Evolutionary conservation across 176 grass and related monocot species (phyloP).

Genomic region (Zoysia japonica): DNA sequence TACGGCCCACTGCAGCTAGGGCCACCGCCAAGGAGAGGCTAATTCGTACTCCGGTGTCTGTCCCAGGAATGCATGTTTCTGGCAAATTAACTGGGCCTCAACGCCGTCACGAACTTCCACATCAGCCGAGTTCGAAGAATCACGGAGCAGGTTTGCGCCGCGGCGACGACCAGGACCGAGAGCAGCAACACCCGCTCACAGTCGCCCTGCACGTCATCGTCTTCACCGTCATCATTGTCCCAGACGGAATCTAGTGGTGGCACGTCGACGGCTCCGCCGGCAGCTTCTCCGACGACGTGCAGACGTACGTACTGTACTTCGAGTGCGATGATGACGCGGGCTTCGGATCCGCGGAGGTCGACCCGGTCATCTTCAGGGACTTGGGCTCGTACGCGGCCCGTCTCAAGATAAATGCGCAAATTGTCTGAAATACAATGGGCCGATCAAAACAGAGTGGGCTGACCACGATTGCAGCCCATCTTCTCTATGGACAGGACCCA

Average conservation of each 20-base stretch:
- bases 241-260: neutral
- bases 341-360: slow-evolving; percentile 33
- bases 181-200: neutral
- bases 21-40: too few species aligned
- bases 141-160: too few species aligned
- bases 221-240: neutral
- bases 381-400: slow-evolving; percentile 34
- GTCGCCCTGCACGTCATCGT: neutral
- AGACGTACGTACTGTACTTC: slow-evolving; percentile 50
- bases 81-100: too few species aligned
- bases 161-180: too few species aligned
- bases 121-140: too few species aligned
- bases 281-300: slow-evolving; percentile 71
- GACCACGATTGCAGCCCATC: neutral
- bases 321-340: slow-evolving; percentile 25
- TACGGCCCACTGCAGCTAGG: too few species aligned
- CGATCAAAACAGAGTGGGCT: neutral
- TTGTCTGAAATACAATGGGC: neutral
- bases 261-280: neutral
- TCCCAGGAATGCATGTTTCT: too few species aligned
- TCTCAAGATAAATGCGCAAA: neutral
- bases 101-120: too few species aligned
- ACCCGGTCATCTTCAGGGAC: slow-evolving; percentile 62
- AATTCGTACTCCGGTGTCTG: too few species aligned
- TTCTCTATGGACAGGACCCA: neutral